Conservation (phyloP, 2,329 filamentous ascomycete genomes). For the Xylaria sp. region DNA sequence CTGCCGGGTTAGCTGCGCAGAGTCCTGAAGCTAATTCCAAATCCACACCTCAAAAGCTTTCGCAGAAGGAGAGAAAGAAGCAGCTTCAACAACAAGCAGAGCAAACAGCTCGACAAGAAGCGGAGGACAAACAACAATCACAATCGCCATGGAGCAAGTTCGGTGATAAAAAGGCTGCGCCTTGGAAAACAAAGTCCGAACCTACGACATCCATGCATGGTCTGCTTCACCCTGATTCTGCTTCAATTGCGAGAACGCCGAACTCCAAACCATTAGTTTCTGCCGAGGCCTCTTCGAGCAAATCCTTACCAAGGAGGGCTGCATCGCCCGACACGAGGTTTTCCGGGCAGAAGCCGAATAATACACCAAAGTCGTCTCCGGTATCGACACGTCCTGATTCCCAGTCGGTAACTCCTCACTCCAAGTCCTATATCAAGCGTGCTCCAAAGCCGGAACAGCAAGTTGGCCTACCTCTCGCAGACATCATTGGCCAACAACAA, state of each 20-base stretch:
- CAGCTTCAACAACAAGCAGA: constrained; percentile 75
- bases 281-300: constrained; percentile 54
- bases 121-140: constrained; percentile 47
- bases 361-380: constrained; percentile 48
- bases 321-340: constrained; percentile 73
- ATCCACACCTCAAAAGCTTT: constrained; percentile 70
- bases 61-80: constrained; percentile 92
- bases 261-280: constrained; percentile 58
- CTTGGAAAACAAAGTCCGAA: constrained; percentile 72
- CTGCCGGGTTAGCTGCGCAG: constrained; percentile 65
- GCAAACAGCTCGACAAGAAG: constrained; percentile 55
- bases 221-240: constrained; percentile 53
- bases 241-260: constrained; percentile 47
- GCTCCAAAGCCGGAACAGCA: constrained; percentile 71
- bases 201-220: constrained; percentile 64
- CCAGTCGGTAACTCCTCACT: constrained; percentile 66
- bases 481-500: constrained; percentile 89
- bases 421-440: constrained; percentile 68
- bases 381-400: constrained; percentile 47
- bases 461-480: constrained; percentile 79
- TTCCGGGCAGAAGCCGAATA: constrained; percentile 63
- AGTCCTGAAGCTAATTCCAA: constrained; percentile 56
- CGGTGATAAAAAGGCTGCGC: constrained; percentile 58
- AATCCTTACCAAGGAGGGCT: constrained; percentile 59
- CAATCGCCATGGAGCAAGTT: constrained; percentile 60